Conservation (phyloP, 1,139 yeast species). For the Hansenula lynferdii region DNA sequence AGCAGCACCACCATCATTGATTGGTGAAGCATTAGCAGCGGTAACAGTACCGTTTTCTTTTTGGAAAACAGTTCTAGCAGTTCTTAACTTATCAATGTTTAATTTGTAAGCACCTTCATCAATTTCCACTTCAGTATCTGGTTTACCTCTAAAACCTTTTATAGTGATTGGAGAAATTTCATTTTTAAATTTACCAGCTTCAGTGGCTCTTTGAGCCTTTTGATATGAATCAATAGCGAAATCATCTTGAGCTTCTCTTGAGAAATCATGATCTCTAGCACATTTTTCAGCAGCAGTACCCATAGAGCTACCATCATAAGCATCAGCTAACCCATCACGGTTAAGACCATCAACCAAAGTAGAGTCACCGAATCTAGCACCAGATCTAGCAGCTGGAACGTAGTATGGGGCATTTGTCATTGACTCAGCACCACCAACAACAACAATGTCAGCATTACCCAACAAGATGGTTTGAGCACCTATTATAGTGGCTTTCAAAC, state of each 20-base stretch:
- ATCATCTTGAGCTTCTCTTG: slow-evolving; percentile 70
- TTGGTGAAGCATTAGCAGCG: slow-evolving; percentile 93
- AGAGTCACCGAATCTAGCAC: slow-evolving; percentile 85
- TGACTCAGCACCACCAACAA: slow-evolving; percentile 97
- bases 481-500: slow-evolving; percentile 83
- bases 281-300: slow-evolving; percentile 97
- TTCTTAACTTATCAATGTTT: slow-evolving; percentile 65
- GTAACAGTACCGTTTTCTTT: slow-evolving; percentile 91
- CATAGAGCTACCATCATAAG: slow-evolving; percentile 83
- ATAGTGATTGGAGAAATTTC: slow-evolving; percentile 87
- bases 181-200: slow-evolving; percentile 68
- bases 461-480: slow-evolving; percentile 89
- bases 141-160: slow-evolving; percentile 91
- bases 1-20: slow-evolving; percentile 98
- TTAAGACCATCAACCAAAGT: slow-evolving; percentile 80
- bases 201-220: slow-evolving; percentile 77
- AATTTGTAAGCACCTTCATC: slow-evolving; percentile 75
- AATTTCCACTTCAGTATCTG: slow-evolving; percentile 60
- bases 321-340: slow-evolving; percentile 90
- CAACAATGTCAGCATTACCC: slow-evolving; percentile 88
- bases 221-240: slow-evolving; percentile 65
- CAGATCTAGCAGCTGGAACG: slow-evolving; percentile 77
- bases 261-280: slow-evolving; percentile 62
- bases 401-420: slow-evolving; percentile 97
- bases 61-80: slow-evolving; percentile 92